Conservation (phyloP, 106 monocot species). For the Alisma plantagoaquatica region DNA sequence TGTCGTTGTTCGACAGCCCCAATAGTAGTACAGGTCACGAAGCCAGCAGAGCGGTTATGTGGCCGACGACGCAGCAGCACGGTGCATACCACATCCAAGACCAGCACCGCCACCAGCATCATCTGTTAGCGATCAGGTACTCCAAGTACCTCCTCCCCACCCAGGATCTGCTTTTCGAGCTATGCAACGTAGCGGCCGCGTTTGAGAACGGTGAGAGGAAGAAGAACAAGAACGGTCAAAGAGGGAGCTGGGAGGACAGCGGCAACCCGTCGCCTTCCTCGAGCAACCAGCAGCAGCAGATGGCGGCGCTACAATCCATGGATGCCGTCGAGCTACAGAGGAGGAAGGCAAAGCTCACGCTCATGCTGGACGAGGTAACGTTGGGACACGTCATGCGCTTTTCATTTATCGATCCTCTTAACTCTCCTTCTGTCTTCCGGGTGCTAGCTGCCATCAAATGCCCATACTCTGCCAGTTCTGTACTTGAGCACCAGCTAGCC, state of each 20-base stretch:
- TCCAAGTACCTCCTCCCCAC: constrained; percentile 32
- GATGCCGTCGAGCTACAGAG: constrained; percentile 40
- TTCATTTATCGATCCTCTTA: background rate
- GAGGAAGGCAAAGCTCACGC: constrained; percentile 29
- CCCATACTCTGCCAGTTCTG: too few relatives aligned
- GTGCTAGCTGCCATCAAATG: too few relatives aligned
- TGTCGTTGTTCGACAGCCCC: too few relatives aligned
- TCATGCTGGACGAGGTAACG: constrained; percentile 59
- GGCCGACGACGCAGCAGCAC: too few relatives aligned
- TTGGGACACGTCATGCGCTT: background rate
- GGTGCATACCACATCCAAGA: too few relatives aligned
- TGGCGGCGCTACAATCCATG: constrained; percentile 16
- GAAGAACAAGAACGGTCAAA: constrained; percentile 4
- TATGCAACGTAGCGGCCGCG: constrained; percentile 24
- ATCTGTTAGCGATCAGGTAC: too few relatives aligned
- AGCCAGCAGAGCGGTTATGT: too few relatives aligned
- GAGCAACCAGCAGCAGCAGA: constrained; percentile 9
- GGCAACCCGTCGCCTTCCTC: constrained; percentile 20
- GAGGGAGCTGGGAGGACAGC: constrained; percentile 12
- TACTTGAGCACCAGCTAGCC: too few relatives aligned
- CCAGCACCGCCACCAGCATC: too few relatives aligned
- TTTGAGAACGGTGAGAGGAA: background rate
- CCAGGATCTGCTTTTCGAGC: constrained; percentile 41
- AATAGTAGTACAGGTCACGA: too few relatives aligned
- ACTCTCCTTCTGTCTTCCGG: too few relatives aligned